phyloP scores from a whole-genome alignment of 306 rosid genomes.

The Fragaria vesca region DNA sequence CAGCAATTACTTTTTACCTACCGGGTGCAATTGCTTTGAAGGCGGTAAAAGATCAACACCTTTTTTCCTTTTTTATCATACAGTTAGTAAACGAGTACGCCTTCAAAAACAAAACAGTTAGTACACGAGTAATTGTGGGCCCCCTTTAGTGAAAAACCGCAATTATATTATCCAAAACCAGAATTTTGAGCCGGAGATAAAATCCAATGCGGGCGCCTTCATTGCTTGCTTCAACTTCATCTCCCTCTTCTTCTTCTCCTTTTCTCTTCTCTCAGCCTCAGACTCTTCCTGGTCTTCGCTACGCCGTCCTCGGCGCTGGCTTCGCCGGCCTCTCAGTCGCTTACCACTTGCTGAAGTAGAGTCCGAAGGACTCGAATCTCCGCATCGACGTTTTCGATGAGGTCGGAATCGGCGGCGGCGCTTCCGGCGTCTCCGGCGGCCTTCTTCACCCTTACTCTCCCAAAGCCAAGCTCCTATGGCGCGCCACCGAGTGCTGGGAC shows the following conservation, averaged over 20 bases:
- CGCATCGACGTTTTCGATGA: constrained; percentile 71
- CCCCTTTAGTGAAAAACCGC: too few species aligned
- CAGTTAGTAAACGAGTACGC: too few species aligned
- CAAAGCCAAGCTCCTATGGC: constrained; percentile 79
- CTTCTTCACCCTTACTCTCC: constrained; percentile 97
- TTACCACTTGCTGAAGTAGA: constrained; percentile 76
- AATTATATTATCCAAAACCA: neutral
- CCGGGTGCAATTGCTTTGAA: too few species aligned
- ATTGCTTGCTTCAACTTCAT: neutral
- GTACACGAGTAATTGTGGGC: too few species aligned
- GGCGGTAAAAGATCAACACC: too few species aligned
- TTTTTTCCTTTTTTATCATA: too few species aligned
- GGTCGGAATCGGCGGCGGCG: constrained; percentile 89
- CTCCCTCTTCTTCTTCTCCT: neutral
- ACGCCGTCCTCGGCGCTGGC: constrained; percentile 93
- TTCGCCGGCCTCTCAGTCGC: constrained; percentile 87
- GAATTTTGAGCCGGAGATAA: neutral
- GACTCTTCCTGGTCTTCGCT: constrained; percentile 32
- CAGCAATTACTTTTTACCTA: too few species aligned
- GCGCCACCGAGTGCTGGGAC: constrained; percentile 84
- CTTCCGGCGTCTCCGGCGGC: constrained; percentile 89
- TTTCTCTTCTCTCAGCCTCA: neutral
- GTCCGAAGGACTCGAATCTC: constrained; percentile 54
- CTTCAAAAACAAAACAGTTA: too few species aligned
- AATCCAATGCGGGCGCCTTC: neutral